These are phyloP conservation scores for Geosmithia morbida DNA, from an alignment of 2,329 filamentous ascomycete genomes.

Conservation along the genomic window DNA sequence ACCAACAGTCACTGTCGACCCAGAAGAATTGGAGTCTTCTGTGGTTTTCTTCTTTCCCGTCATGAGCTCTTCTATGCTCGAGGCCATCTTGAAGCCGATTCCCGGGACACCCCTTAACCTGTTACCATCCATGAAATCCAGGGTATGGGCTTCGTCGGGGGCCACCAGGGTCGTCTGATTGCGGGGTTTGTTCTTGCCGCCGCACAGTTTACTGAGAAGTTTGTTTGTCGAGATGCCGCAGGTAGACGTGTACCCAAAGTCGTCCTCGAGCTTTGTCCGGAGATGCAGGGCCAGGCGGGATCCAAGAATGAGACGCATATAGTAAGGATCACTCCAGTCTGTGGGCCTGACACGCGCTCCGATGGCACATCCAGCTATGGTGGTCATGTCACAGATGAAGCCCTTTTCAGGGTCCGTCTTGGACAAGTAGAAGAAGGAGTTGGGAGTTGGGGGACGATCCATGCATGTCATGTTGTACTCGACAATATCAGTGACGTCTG, in stretches of 20 bases:
- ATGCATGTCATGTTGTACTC: conserved; percentile 65
- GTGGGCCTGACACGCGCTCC: conserved; percentile 8
- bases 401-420: conserved; percentile 61
- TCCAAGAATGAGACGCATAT: conserved; percentile 54
- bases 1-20: conserved; percentile 42
- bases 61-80: conserved; percentile 39
- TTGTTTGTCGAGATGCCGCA: conserved; percentile 85
- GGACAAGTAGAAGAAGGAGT: conserved; percentile 72
- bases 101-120: conserved; percentile 73
- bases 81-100: conserved; percentile 56
- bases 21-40: conserved; percentile 18
- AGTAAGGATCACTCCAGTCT: conserved; percentile 21
- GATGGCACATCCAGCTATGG: conserved; percentile 46
- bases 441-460: conserved; percentile 45
- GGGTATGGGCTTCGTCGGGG: conserved; percentile 40
- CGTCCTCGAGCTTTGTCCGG: conserved; percentile 54
- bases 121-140: conserved; percentile 58
- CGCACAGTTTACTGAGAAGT: conserved; percentile 70
- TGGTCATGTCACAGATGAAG: conserved; percentile 62
- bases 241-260: conserved; percentile 75
- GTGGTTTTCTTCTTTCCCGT: conserved; percentile 12
- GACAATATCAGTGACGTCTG: conserved; percentile 78
- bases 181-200: conserved; percentile 72
- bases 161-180: conserved; percentile 75
- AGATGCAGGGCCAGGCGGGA: conserved; percentile 71